phyloP scores from a whole-genome alignment of 176 grass and related monocot species.

The Phoenix dactylifera region DNA sequence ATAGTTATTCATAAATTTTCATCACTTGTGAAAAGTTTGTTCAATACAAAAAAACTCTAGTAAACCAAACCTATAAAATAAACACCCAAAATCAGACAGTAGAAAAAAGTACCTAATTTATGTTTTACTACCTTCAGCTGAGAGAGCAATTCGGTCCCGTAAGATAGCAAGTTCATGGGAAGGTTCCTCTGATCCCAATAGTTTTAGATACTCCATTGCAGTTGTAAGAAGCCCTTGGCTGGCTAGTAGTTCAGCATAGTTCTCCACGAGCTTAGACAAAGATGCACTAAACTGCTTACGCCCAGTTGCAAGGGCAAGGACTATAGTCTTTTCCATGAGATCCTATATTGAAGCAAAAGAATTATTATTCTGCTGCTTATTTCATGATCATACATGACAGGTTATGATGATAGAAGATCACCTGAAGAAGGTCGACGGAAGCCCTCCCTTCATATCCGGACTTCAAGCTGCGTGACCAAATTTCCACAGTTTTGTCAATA shows the following conservation, averaged over 20 bases:
- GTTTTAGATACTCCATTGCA: slow-evolving; percentile 95
- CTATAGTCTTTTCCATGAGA: slow-evolving; percentile 99
- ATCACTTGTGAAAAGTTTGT: too few species aligned
- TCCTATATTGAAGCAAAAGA: slow-evolving; percentile 41
- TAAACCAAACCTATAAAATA: too few species aligned
- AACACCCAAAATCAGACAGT: too few species aligned
- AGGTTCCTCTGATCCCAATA: slow-evolving; percentile 78
- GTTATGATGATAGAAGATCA: slow-evolving; percentile 27
- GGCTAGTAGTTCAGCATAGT: slow-evolving; percentile 85
- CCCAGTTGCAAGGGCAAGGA: slow-evolving; percentile 78
- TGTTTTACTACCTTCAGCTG: slow-evolving; percentile 36
- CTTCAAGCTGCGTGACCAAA: slow-evolving; percentile 81
- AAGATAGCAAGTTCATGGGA: slow-evolving; percentile 79
- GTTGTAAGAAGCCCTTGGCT: slow-evolving; percentile 95
- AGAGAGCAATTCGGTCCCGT: slow-evolving; percentile 75
- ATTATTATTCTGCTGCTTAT: slow-evolving; percentile 8
- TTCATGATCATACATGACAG: slow-evolving; percentile 5
- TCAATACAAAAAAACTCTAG: too few species aligned
- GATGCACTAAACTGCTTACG: slow-evolving; percentile 77
- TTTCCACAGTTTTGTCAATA: slow-evolving; percentile 97
- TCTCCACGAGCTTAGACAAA: slow-evolving; percentile 91
- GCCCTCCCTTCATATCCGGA: slow-evolving; percentile 65
- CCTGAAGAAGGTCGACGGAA: slow-evolving; percentile 98
- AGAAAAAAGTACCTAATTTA: too few species aligned
- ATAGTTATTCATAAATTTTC: too few species aligned